phyloP scores from a whole-genome alignment of 2,329 filamentous ascomycete genomes.

The Fusarium sp. region DNA sequence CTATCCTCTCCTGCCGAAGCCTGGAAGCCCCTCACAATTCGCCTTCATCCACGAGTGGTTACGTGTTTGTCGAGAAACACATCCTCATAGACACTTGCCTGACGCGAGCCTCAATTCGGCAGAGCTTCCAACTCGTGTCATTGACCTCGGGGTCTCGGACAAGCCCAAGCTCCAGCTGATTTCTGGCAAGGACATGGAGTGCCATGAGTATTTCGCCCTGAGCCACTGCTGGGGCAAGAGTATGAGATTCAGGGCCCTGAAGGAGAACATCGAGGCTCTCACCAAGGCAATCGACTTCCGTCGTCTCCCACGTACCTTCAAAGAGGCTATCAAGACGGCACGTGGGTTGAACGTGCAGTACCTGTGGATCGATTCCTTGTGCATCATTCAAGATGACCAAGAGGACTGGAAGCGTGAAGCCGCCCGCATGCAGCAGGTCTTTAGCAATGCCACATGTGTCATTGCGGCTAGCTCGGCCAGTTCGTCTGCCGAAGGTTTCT shows the following conservation, averaged over 20 bases:
- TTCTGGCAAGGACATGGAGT: neutral
- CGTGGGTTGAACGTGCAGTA: conserved; percentile 1
- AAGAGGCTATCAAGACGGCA: conserved; percentile 13
- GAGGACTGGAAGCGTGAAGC: conserved; percentile 13
- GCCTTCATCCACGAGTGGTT: neutral
- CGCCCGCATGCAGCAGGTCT: conserved; percentile 2
- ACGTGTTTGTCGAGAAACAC: neutral
- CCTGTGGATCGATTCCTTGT: conserved; percentile 18
- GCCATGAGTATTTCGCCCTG: neutral
- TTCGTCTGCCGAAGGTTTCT: conserved; percentile 1
- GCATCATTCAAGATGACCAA: neutral
- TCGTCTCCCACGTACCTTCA: neutral
- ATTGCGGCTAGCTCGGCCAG: conserved; percentile 5
- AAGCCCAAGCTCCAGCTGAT: neutral
- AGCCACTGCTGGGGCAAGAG: conserved; percentile 21
- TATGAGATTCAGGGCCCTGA: neutral
- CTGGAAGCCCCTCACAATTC: neutral
- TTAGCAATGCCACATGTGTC: conserved; percentile 7
- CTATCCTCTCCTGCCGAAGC: neutral
- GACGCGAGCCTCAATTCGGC: neutral
- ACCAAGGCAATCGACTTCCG: neutral
- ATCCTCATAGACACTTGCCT: neutral
- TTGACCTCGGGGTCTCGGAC: neutral
- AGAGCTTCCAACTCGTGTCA: neutral
- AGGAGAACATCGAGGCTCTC: neutral